Percentiles rank a stretch among this genome's conserved stretches.
Evolutionary conservation across 495 filamentous ascomycete genomes (phyloP).

Genomic region (Haplographium delicatum): DNA sequence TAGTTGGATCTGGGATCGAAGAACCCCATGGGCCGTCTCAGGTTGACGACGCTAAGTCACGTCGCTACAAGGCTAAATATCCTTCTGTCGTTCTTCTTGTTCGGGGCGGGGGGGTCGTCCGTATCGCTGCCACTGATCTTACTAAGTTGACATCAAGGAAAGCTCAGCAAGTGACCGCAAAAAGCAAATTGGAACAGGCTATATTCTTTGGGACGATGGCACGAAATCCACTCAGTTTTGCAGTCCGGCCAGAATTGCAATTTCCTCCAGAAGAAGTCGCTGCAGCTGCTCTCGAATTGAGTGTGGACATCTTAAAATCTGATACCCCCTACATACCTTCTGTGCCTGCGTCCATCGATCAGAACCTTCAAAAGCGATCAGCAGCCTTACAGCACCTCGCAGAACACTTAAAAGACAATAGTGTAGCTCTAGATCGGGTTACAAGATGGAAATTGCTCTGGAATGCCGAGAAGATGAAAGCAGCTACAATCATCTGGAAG

Average conservation of each 20-base stretch:
- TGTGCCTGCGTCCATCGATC: slow-evolving; percentile 67
- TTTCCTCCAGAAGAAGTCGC: slow-evolving; percentile 69
- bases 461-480: slow-evolving; percentile 83
- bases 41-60: slow-evolving; percentile 36
- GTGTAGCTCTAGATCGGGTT: slow-evolving; percentile 48
- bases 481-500: slow-evolving; percentile 78
- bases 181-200: slow-evolving; percentile 88
- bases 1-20: slow-evolving; percentile 58
- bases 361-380: slow-evolving; percentile 67
- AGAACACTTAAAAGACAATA: slow-evolving; percentile 52
- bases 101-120: slow-evolving; percentile 72
- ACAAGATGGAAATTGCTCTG: slow-evolving; percentile 79
- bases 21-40: slow-evolving; percentile 39
- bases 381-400: slow-evolving; percentile 68
- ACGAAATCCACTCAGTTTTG: slow-evolving; percentile 76
- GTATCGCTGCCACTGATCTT: slow-evolving; percentile 55
- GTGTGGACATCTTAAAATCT: slow-evolving; percentile 75
- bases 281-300: slow-evolving; percentile 70
- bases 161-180: slow-evolving; percentile 61
- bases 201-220: slow-evolving; percentile 81
- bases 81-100: slow-evolving; percentile 69
- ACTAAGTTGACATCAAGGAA: slow-evolving; percentile 43
- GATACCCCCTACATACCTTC: slow-evolving; percentile 64
- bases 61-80: slow-evolving; percentile 49
- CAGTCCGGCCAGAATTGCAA: slow-evolving; percentile 51